Conservation (phyloP, 164 flowering plant genomes). For the Vitis rotundifolia region DNA sequence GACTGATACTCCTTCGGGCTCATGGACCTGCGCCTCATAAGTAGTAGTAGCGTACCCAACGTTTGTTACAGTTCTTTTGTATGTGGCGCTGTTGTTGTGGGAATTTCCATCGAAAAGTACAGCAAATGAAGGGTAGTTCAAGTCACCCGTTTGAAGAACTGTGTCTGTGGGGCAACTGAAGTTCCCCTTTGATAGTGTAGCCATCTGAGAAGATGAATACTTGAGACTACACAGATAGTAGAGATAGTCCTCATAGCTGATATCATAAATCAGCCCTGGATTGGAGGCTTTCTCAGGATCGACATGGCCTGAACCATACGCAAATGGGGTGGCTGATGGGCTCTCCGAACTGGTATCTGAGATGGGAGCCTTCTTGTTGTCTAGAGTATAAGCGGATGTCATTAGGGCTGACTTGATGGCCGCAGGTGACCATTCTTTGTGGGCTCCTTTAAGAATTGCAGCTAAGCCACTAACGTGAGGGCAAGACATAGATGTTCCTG, state of each 20-base stretch:
- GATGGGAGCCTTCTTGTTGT: slow-evolving; percentile 40
- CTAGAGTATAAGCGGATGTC: slow-evolving; percentile 62
- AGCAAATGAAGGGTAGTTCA: slow-evolving; percentile 78
- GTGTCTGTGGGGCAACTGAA: slow-evolving; percentile 33
- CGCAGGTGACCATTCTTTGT: slow-evolving; percentile 66
- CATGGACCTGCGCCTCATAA: slow-evolving; percentile 29
- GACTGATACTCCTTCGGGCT: slow-evolving; percentile 47
- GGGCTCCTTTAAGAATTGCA: slow-evolving; percentile 58
- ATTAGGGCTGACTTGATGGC: slow-evolving; percentile 76
- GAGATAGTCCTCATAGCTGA: slow-evolving; percentile 47
- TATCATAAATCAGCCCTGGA: slow-evolving; percentile 69
- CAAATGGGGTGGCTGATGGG: slow-evolving; percentile 50
- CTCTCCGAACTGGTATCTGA: slow-evolving; percentile 28
- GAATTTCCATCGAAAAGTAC: slow-evolving; percentile 24
- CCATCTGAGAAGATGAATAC: slow-evolving; percentile 44
- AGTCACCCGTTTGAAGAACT: slow-evolving; percentile 36
- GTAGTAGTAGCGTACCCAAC: slow-evolving; percentile 42
- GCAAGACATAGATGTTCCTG: slow-evolving; percentile 88
- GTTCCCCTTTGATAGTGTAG: slow-evolving; percentile 30
- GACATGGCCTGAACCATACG: slow-evolving; percentile 77
- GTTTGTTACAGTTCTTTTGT: slow-evolving; percentile 61
- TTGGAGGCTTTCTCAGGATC: slow-evolving; percentile 57
- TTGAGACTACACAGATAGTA: slow-evolving; percentile 59
- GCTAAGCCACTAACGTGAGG: slow-evolving; percentile 79
- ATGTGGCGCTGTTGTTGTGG: slow-evolving; percentile 19